Conservation (phyloP, 768 basidiomycete genomes). For the Rhodocollybia butyracea region DNA sequence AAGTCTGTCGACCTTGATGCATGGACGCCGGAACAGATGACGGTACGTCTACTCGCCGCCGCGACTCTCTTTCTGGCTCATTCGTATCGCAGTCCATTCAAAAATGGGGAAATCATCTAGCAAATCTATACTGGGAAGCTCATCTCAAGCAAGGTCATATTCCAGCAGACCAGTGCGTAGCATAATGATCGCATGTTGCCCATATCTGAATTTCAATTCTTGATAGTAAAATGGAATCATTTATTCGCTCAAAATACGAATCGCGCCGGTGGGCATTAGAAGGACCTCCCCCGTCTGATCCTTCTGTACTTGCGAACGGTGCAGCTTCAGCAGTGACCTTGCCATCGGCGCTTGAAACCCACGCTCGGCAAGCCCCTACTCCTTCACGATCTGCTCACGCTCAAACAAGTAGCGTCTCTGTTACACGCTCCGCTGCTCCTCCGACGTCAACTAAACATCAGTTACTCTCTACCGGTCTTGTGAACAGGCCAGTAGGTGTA, state of each 20-base stretch:
- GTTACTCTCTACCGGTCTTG: constrained; percentile 37
- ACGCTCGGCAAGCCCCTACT: constrained; percentile 19
- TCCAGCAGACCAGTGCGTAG: constrained; percentile 89
- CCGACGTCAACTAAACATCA: constrained; percentile 40
- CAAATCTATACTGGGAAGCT: constrained; percentile 96
- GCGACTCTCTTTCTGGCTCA: background rate
- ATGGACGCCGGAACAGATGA: constrained; percentile 98
- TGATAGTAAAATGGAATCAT: constrained; percentile 95
- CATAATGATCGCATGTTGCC: background rate
- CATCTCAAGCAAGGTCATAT: constrained; percentile 89
- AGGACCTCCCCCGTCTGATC: constrained; percentile 81
- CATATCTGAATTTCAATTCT: background rate
- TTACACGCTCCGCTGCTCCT: constrained; percentile 23
- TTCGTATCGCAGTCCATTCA: constrained; percentile 58
- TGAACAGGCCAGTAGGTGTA: background rate
- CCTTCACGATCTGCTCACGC: constrained; percentile 30
- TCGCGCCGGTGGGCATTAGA: constrained; percentile 89
- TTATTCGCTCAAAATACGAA: constrained; percentile 97
- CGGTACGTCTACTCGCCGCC: constrained; percentile 42
- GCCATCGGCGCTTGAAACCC: constrained; percentile 21
- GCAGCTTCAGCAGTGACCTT: constrained; percentile 14
- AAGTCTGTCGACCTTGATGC: constrained; percentile 97
- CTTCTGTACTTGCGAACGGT: constrained; percentile 64
- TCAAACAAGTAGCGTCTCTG: constrained; percentile 23
- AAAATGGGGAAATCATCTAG: constrained; percentile 92